Evolutionary conservation across 352 stramenopile species (phyloP).

Genomic region (Aphanomyces stellatus): DNA sequence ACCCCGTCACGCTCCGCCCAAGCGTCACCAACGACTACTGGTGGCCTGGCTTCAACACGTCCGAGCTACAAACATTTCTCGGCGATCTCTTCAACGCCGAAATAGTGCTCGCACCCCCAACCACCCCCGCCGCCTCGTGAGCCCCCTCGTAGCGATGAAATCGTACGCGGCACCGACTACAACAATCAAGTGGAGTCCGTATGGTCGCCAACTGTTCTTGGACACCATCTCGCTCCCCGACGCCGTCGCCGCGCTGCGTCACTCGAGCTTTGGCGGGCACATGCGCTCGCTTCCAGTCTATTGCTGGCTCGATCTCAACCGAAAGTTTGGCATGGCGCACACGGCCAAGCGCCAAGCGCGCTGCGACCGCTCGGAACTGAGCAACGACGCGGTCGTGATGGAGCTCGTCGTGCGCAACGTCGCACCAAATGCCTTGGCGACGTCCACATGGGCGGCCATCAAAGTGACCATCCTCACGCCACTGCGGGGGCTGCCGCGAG

Average conservation of each 20-base stretch:
- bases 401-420: not conserved
- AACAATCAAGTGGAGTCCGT: not conserved
- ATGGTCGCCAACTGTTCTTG: not conserved
- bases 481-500: too few species aligned
- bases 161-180: not conserved
- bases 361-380: not conserved
- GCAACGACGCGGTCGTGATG: not conserved
- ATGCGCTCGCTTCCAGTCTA: not conserved
- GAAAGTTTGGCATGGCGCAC: not conserved
- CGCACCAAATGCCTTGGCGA: not conserved
- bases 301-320: not conserved
- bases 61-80: not conserved
- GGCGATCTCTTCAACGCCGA: not conserved
- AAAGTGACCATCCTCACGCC: not conserved
- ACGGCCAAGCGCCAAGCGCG: not conserved
- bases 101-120: not conserved
- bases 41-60: not conserved
- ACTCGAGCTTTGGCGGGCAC: not conserved
- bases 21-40: constrained; percentile 2
- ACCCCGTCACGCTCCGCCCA: not conserved
- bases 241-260: not conserved
- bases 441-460: not conserved
- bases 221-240: not conserved
- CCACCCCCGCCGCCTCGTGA: not conserved
- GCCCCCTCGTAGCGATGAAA: not conserved